Conservation (phyloP, 768 basidiomycete species). For the Pulveroboletus sp. region DNA sequence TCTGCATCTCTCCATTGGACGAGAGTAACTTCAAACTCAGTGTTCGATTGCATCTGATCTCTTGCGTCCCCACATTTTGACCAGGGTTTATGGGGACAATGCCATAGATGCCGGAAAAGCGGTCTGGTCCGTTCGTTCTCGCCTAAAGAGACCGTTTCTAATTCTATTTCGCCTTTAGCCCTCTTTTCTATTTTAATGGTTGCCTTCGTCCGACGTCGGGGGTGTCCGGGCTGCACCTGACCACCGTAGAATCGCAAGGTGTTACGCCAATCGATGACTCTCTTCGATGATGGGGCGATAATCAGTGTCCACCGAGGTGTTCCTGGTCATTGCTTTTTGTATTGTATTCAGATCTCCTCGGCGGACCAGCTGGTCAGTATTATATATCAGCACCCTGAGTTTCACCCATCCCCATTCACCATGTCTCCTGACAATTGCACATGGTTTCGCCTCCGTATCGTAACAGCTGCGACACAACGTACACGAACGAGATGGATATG, state of each 20-base stretch:
- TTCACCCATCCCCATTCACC: neutral
- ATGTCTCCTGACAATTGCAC: too few species aligned
- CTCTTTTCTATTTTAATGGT: too few species aligned
- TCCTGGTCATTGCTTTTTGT: neutral
- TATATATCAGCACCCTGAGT: neutral
- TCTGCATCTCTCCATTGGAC: too few species aligned
- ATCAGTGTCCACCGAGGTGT: neutral
- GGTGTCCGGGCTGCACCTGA: neutral
- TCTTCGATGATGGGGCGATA: neutral
- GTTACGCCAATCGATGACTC: neutral
- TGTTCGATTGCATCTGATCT: too few species aligned
- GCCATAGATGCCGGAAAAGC: too few species aligned
- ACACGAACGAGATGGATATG: neutral
- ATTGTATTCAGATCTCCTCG: neutral
- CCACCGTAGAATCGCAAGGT: neutral
- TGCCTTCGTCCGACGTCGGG: neutral
- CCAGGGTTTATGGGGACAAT: too few species aligned
- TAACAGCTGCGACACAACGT: neutral
- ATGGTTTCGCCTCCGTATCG: neutral
- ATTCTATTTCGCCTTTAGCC: too few species aligned
- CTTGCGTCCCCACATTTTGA: too few species aligned
- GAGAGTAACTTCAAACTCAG: too few species aligned
- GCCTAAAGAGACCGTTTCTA: too few species aligned
- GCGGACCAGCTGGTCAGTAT: too few species aligned
- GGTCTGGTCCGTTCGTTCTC: too few species aligned